Evolutionary conservation across 139 green algal species (phyloP).

Genomic region (Chlorella sp.): DNA sequence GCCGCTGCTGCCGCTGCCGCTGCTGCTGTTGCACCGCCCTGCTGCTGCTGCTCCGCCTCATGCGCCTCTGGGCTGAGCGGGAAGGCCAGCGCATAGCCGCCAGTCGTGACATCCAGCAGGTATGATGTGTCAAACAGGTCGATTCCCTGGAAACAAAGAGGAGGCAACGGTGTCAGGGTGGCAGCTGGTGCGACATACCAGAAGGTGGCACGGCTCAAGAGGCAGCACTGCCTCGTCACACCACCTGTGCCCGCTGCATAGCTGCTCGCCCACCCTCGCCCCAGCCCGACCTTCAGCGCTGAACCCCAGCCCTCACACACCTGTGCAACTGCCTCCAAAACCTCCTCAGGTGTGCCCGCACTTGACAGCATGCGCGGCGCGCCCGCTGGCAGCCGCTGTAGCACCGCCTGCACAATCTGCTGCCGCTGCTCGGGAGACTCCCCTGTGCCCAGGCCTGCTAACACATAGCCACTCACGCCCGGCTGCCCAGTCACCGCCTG

Average conservation of each 20-base stretch:
- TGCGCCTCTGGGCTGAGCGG: constrained; percentile 28
- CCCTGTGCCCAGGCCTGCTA: constrained; percentile 74
- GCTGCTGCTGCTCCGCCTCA: background rate
- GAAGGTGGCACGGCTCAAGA: background rate
- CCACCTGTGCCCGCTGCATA: background rate
- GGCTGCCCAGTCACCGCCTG: constrained; percentile 23
- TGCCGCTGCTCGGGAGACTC: constrained; percentile 51
- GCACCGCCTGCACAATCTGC: constrained; percentile 42
- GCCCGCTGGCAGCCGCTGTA: constrained; percentile 46
- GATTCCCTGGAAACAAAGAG: constrained; percentile 26
- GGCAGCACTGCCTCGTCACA: background rate
- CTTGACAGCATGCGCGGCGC: constrained; percentile 54
- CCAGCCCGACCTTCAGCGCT: background rate
- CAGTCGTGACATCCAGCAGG: constrained; percentile 42
- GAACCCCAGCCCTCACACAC: background rate
- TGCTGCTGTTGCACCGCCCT: background rate
- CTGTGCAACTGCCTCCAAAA: constrained; percentile 64
- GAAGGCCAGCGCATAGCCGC: constrained; percentile 73
- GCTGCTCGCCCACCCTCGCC: background rate
- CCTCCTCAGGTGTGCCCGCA: constrained; percentile 52
- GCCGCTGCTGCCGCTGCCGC: background rate
- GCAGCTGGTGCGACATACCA: too few species aligned
- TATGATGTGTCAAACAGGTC: constrained; percentile 68
- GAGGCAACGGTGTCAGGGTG: background rate
- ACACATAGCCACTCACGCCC: constrained; percentile 53